Conservation (phyloP, 2,329 filamentous ascomycete genomes). For the Bipolaris sorokiniana region DNA sequence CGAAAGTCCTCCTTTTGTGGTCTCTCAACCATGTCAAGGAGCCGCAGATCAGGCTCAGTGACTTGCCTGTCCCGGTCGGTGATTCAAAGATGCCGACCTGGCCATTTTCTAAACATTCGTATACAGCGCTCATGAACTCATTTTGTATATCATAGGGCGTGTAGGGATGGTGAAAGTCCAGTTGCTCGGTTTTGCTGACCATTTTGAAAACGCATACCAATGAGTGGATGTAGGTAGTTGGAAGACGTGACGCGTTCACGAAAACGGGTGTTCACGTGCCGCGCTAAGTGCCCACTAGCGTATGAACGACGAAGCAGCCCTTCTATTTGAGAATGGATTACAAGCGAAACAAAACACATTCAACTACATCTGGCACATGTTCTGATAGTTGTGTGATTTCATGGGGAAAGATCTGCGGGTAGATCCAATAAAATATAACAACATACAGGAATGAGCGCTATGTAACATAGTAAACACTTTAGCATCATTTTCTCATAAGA, state of each 20-base stretch:
- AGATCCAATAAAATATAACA: background rate
- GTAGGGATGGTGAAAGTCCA: constrained; percentile 84
- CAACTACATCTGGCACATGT: background rate
- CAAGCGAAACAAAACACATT: background rate
- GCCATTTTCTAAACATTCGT: constrained; percentile 76
- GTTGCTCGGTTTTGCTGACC: constrained; percentile 17
- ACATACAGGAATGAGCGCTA: background rate
- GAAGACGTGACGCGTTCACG: constrained; percentile 10
- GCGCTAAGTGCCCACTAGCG: background rate
- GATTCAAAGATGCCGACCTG: constrained; percentile 90
- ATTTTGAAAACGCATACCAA: constrained; percentile 17
- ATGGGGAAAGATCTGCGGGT: background rate
- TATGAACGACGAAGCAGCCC: background rate
- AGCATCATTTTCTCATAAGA: background rate
- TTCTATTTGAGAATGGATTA: background rate
- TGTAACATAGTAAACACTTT: background rate
- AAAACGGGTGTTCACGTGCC: constrained; percentile 20
- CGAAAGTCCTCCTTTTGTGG: constrained; percentile 69
- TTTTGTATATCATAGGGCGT: constrained; percentile 86
- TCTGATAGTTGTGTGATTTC: too few relatives aligned
- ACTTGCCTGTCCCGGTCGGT: constrained; percentile 93
- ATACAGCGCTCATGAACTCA: constrained; percentile 85
- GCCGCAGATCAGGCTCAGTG: constrained; percentile 86
- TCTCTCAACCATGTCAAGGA: constrained; percentile 90
- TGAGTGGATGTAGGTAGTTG: background rate